A percentile compares a stretch with the other conserved stretches of the same genome.
phyloP scores from a whole-genome alignment of 179 eudicot genomes.

The Beta corolliflora region DNA sequence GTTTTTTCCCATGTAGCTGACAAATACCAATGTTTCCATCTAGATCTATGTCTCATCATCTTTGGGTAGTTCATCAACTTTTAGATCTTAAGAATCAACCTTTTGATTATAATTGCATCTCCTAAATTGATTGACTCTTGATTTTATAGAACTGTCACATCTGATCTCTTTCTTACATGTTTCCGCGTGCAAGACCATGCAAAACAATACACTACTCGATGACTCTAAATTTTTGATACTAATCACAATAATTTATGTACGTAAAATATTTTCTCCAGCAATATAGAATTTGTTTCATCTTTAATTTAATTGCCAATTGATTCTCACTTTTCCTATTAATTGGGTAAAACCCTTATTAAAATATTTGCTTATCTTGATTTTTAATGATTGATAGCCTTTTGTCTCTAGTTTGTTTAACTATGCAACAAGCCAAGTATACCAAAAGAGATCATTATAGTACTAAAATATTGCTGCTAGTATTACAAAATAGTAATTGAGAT shows the following conservation, averaged over 20 bases:
- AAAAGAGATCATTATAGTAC: neutral
- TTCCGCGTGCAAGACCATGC: conserved; percentile 15
- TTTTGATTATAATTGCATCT: neutral
- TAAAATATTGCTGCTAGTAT: neutral
- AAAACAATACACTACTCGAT: no score
- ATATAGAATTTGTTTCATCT: neutral
- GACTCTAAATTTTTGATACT: no score
- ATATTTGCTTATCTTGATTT: neutral
- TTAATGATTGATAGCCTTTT: conserved; percentile 6
- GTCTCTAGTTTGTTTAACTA: conserved; percentile 16
- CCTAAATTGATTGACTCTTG: neutral
- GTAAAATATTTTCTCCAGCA: neutral
- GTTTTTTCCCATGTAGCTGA: no score
- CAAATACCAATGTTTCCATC: no score
- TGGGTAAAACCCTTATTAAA: conserved; percentile 13
- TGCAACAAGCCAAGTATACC: neutral
- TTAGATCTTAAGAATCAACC: neutral
- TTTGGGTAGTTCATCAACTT: neutral
- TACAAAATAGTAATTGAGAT: neutral
- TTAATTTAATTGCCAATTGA: neutral
- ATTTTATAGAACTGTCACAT: neutral
- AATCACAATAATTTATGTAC: no score
- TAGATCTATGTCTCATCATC: neutral
- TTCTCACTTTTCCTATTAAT: conserved; percentile 17
- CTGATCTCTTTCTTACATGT: conserved; percentile 8